These are phyloP conservation scores for Lasiosphaeris hirsuta DNA, from an alignment of 495 filamentous ascomycete genomes.

Conservation along the genomic window DNA sequence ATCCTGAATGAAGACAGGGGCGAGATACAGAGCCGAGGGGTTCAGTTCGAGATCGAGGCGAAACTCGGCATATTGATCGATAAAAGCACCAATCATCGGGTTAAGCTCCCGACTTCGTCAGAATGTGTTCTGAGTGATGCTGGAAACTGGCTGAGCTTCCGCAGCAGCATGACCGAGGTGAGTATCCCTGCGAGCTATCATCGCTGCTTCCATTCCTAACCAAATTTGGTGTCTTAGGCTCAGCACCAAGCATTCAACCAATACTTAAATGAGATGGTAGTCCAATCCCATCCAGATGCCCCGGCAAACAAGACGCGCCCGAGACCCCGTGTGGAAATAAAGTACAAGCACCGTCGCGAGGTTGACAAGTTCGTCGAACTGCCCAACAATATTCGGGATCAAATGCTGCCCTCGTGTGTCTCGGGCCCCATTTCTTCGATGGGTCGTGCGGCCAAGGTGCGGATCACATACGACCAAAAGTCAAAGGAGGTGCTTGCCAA, in stretches of 20 bases:
- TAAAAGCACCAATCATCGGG: constrained; percentile 61
- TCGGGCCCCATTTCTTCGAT: constrained; percentile 48
- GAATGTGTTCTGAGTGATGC: constrained; percentile 62
- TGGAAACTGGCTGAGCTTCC: constrained; percentile 55
- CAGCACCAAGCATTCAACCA: constrained; percentile 78
- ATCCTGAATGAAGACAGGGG: constrained; percentile 55
- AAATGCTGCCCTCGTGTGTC: constrained; percentile 41
- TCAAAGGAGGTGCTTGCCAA: constrained; percentile 69
- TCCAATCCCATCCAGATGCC: constrained; percentile 47
- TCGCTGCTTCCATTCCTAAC: background rate
- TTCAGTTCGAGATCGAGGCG: constrained; percentile 87
- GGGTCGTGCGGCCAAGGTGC: constrained; percentile 62
- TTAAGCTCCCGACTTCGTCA: constrained; percentile 59
- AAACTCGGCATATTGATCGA: constrained; percentile 82
- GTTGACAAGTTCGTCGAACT: constrained; percentile 80
- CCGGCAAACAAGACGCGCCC: constrained; percentile 26
- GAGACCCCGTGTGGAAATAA: constrained; percentile 58
- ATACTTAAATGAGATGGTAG: constrained; percentile 71
- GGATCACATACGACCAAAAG: constrained; percentile 73
- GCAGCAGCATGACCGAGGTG: constrained; percentile 84
- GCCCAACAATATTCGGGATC: constrained; percentile 47
- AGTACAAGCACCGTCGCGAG: constrained; percentile 77
- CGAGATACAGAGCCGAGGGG: constrained; percentile 51
- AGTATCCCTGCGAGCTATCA: constrained; percentile 27
- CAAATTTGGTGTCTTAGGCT: constrained; percentile 40